These are phyloP conservation scores for Kodamaea lidongshanica DNA, from an alignment of 805 yeast genomes.

Conservation along the genomic window DNA sequence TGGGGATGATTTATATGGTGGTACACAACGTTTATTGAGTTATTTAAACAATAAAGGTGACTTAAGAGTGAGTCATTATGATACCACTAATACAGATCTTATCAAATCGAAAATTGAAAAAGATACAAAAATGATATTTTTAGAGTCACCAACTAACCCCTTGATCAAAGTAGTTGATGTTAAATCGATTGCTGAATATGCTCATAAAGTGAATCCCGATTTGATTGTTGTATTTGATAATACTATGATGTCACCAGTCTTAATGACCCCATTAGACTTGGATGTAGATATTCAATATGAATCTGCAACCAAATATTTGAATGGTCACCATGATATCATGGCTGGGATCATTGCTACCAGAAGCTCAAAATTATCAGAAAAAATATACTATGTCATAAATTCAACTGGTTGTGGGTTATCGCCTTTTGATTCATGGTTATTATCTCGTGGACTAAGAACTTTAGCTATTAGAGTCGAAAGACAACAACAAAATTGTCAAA, in stretches of 20 bases:
- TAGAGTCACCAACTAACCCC: conserved; percentile 94
- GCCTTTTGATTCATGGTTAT: conserved; percentile 89
- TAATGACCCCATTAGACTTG: conserved; percentile 76
- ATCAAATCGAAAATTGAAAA: conserved; percentile 51
- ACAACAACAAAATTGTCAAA: conserved; percentile 71
- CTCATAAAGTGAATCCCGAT: conserved; percentile 62
- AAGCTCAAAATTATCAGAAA: conserved; percentile 56
- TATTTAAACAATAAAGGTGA: conserved; percentile 60
- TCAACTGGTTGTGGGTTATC: conserved; percentile 88
- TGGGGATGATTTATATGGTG: conserved; percentile 93
- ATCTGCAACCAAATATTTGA: conserved; percentile 85
- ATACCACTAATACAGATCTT: conserved; percentile 66
- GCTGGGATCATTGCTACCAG: conserved; percentile 84
- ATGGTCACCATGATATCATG: conserved; percentile 96
- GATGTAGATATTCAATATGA: conserved; percentile 92
- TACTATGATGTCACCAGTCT: conserved; percentile 93
- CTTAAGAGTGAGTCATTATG: conserved; percentile 66
- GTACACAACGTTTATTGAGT: conserved; percentile 79
- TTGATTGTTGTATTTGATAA: conserved; percentile 81
- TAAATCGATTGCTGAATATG: conserved; percentile 55
- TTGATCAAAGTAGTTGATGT: conserved; percentile 83
- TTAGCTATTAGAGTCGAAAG: conserved; percentile 79
- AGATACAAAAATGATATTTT: conserved; percentile 68
- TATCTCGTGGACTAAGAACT: conserved; percentile 84
- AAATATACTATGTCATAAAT: conserved; percentile 71